phyloP scores from a whole-genome alignment of 1,284 basidiomycete genomes.

The Irpex lacteus region DNA sequence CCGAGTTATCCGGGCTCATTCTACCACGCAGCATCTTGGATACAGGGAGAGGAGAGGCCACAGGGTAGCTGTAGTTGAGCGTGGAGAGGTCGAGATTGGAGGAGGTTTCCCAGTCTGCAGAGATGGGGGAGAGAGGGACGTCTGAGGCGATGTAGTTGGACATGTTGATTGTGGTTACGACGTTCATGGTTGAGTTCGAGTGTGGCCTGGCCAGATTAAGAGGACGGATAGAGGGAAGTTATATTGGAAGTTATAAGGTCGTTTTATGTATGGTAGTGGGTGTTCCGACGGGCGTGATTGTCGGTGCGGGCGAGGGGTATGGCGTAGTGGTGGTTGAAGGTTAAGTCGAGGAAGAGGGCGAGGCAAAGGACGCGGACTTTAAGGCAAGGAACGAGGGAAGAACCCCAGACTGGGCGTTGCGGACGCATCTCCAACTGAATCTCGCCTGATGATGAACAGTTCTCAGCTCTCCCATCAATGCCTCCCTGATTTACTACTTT shows the following conservation, averaged over 20 bases:
- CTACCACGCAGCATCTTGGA: conserved; percentile 46
- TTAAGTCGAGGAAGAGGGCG: conserved; percentile 5
- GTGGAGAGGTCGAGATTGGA: conserved; percentile 38
- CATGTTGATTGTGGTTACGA: conserved; percentile 44
- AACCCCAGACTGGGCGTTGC: conserved; percentile 5
- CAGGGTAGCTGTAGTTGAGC: conserved; percentile 20
- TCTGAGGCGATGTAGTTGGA: conserved; percentile 55
- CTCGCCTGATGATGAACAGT: conserved; percentile 7
- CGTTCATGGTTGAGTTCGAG: conserved; percentile 27
- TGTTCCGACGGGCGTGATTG: conserved; percentile 13
- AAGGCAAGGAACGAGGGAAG: conserved; percentile 5
- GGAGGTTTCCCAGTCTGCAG: conserved; percentile 42
- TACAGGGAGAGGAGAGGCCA: conserved; percentile 43
- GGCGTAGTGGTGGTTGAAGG: conserved; percentile 14
- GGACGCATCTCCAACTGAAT: conserved; percentile 9
- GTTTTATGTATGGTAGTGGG: conserved; percentile 6
- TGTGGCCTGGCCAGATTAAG: conserved; percentile 12
- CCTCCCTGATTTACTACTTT: conserved; percentile 9
- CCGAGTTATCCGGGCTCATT: conserved; percentile 42
- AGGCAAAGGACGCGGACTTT: conserved; percentile 12
- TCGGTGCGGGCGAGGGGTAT: conserved; percentile 13
- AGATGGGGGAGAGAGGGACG: conserved; percentile 51
- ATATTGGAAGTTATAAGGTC: conserved; percentile 5
- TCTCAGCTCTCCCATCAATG: conserved; percentile 10
- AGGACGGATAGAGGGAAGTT: conserved; percentile 12